Evolutionary conservation across 371 early-diverging fungal genomes (phyloP), one percentile per base, ranked within the genome.

Genomic region (Mucor plumbeus): DNA sequence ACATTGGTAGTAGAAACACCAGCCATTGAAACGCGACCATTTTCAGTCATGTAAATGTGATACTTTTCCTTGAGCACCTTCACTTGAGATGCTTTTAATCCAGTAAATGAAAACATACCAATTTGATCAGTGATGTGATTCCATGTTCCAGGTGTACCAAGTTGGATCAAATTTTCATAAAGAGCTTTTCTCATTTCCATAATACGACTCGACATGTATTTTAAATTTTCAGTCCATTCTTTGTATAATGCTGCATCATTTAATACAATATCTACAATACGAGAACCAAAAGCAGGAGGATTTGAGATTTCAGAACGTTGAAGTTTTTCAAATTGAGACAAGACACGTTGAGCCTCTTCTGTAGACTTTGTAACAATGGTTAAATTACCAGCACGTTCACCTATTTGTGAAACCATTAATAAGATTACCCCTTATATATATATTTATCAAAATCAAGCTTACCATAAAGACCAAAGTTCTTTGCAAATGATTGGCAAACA

Each of bases 61-160:
- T 92, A 94, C 76, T 95, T 88, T 40, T 91, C 89, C 65, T 85
- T 87, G 64, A 98, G 82, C 7, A 86, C 85, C 67, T 86, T 83
- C 65, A 93, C 95, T 75, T 95, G 93, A 26, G 74, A 50, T 43
- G 97, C 91, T n/a, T 77, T 93, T 76, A 99, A 84, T 34, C 99
- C 99, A 50, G 98, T 94, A 88, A 84, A 99, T 86, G 95, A 96
- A 91, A 99, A 99, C 99, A 99, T 99, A 78, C 99, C 99, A 72
- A 99, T 99, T 87, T 99, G 99, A 79, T 90, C 86, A 53, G 96
- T 97, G 69, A 97, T 95, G 68, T 98, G 98, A 69, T 94, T 83
- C 97, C 98, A 98, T 34, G 87, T 89, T 50, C 97, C 98, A 21
- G 97, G 97, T 3, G 98, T 96, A 40, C 87, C 76, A 50, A 94